Percentiles rank a stretch among this genome's conserved stretches.
Conservation (phyloP, 495 filamentous ascomycete genomes). For the Articulospora tetracladia region DNA sequence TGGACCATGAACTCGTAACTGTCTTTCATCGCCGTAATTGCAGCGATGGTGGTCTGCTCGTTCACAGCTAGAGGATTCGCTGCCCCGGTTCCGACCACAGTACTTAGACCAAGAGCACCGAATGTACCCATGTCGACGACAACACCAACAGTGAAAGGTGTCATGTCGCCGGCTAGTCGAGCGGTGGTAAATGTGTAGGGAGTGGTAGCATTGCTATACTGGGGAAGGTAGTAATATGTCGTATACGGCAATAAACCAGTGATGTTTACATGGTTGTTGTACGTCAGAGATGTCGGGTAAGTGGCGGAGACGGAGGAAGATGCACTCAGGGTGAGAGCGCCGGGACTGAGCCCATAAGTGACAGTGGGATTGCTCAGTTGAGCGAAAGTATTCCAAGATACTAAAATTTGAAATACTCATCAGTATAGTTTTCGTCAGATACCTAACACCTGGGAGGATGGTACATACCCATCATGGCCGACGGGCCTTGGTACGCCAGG, state of each 20-base stretch:
- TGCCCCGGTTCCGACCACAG: constrained; percentile 21
- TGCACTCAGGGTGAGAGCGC: constrained; percentile 26
- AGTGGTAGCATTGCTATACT: constrained; percentile 21
- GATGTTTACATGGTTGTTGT: constrained; percentile 43
- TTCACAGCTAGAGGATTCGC: constrained; percentile 25
- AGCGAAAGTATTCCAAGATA: constrained; percentile 47
- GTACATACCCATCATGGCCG: constrained; percentile 16
- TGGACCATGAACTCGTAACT: constrained; percentile 33
- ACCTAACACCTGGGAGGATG: background rate
- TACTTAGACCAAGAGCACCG: constrained; percentile 29
- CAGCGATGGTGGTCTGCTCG: constrained; percentile 34
- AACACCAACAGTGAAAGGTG: constrained; percentile 43
- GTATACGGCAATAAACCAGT: constrained; percentile 39
- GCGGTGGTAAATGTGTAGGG: constrained; percentile 30
- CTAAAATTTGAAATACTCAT: background rate
- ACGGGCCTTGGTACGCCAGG: constrained; percentile 14
- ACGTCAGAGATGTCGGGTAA: constrained; percentile 46
- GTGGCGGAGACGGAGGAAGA: constrained; percentile 40
- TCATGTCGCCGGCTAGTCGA: constrained; percentile 37
- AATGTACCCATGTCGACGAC: constrained; percentile 49
- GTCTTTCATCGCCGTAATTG: constrained; percentile 20
- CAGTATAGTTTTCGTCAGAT: background rate
- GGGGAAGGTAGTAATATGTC: constrained; percentile 45
- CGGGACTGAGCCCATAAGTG: constrained; percentile 32
- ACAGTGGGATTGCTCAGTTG: constrained; percentile 39